Percentiles rank a stretch among this genome's conserved stretches.
Conservation (phyloP, 2,329 filamentous ascomycete species). For the Hymenoscyphus occultus region DNA sequence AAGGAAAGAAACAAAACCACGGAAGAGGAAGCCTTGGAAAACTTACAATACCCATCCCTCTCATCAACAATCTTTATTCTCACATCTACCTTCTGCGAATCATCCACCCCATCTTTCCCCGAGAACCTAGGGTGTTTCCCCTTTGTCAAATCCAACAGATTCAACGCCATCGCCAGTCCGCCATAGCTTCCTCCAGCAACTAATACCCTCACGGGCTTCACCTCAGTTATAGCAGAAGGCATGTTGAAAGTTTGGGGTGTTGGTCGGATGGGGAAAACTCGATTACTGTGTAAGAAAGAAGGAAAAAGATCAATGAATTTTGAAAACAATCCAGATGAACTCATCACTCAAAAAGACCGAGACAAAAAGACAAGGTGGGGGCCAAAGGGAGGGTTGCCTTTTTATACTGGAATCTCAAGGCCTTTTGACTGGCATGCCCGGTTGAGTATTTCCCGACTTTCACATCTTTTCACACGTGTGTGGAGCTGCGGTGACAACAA, state of each 20-base stretch:
- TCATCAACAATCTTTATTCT: constrained; percentile 75
- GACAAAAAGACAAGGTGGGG: background rate
- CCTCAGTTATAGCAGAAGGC: constrained; percentile 1
- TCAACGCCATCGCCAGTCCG: constrained; percentile 65
- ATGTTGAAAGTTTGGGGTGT: background rate
- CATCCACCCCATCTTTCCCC: constrained; percentile 31
- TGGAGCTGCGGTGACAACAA: background rate
- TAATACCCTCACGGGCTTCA: constrained; percentile 47
- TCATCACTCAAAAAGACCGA: background rate
- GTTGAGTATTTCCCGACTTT: background rate
- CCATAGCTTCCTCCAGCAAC: constrained; percentile 70
- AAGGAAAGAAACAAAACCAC: background rate
- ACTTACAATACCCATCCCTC: constrained; percentile 77
- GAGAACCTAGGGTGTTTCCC: constrained; percentile 41
- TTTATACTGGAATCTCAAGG: background rate
- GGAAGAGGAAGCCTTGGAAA: background rate
- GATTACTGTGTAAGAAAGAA: constrained; percentile 8
- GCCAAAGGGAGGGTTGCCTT: background rate
- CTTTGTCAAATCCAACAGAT: constrained; percentile 63
- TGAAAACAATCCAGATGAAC: background rate
- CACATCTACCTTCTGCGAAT: constrained; percentile 49
- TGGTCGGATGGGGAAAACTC: background rate
- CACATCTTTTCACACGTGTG: background rate
- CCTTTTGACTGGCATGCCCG: background rate
- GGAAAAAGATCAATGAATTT: background rate